Conservation (phyloP, 768 basidiomycete genomes). For the Boletus edulis region DNA sequence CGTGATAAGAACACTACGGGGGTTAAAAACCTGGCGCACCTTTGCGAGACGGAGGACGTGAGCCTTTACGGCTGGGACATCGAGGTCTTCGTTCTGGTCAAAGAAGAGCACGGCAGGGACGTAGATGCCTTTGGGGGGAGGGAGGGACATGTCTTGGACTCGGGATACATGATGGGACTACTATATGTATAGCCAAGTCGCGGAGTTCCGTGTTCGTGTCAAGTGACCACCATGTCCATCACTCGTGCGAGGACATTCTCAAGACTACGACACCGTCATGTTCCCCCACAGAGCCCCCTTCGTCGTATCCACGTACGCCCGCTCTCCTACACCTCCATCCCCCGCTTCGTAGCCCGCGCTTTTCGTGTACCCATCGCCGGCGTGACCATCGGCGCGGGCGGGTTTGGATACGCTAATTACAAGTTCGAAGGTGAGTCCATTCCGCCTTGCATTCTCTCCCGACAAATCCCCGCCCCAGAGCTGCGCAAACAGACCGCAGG, state of each 20-base stretch:
- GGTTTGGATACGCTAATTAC: slow-evolving; percentile 93
- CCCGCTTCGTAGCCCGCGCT: slow-evolving; percentile 83
- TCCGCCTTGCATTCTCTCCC: not conserved
- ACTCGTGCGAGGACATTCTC: no score
- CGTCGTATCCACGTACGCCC: slow-evolving; percentile 73
- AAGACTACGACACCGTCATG: slow-evolving; percentile 30
- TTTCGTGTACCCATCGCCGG: slow-evolving; percentile 88
- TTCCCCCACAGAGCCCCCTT: slow-evolving; percentile 36
- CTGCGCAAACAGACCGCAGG: slow-evolving; percentile 64
- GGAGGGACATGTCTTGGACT: not conserved
- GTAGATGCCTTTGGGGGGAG: slow-evolving; percentile 40
- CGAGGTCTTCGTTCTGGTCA: slow-evolving; percentile 65
- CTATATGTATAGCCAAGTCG: no score
- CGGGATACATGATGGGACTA: no score
- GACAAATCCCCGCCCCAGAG: slow-evolving; percentile 43
- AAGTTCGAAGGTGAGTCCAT: slow-evolving; percentile 81
- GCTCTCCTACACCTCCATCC: slow-evolving; percentile 85
- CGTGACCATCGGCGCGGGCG: slow-evolving; percentile 86
- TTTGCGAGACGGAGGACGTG: slow-evolving; percentile 75
- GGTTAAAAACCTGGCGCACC: slow-evolving; percentile 33
- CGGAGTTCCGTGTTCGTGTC: no score
- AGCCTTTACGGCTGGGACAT: slow-evolving; percentile 60
- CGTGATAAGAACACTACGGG: slow-evolving; percentile 18
- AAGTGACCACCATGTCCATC: no score
- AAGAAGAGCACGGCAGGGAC: slow-evolving; percentile 79